A percentile compares a stretch with the other conserved stretches of the same genome.
Conservation (phyloP, 1,139 yeast species). For the Suhomyces maxii region DNA sequence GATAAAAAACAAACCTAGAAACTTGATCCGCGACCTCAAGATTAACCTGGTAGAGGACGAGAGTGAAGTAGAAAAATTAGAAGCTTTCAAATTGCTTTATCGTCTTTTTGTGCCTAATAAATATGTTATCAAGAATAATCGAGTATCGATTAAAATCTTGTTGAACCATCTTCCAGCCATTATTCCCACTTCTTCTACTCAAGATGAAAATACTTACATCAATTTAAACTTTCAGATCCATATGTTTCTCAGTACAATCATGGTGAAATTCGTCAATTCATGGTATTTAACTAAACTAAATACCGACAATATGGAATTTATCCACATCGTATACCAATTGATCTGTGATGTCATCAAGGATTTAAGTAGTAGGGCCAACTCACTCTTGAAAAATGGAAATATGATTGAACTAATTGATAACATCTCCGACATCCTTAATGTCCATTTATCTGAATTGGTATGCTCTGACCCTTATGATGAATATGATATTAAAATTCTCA, state of each 20-base stretch:
- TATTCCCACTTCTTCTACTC: conserved; percentile 17
- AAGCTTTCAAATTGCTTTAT: conserved; percentile 37
- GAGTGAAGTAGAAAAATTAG: conserved; percentile 10
- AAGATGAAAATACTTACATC: conserved; percentile 12
- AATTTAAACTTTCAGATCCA: conserved; percentile 39
- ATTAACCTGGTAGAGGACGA: background rate
- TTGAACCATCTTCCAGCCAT: conserved; percentile 29
- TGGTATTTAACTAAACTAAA: conserved; percentile 44
- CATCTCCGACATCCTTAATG: conserved; percentile 24
- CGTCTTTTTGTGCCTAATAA: conserved; percentile 37
- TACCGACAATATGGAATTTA: conserved; percentile 39
- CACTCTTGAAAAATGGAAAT: conserved; percentile 15
- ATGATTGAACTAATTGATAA: conserved; percentile 25
- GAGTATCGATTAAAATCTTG: conserved; percentile 28
- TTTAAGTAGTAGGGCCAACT: conserved; percentile 21
- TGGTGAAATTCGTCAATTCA: conserved; percentile 35
- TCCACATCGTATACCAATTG: conserved; percentile 30
- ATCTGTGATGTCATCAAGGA: conserved; percentile 33
- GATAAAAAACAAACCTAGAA: conserved; percentile 9
- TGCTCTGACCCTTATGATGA: conserved; percentile 8
- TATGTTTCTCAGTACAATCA: conserved; percentile 35
- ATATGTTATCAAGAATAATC: conserved; percentile 27
- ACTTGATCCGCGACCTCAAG: conserved; percentile 1
- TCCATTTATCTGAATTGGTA: conserved; percentile 27
- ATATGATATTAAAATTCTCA: conserved; percentile 8